Evolutionary conservation across 257 asterid genomes (phyloP), one percentile per base, ranked within the genome.

Genomic region (Scutellaria barbata): DNA sequence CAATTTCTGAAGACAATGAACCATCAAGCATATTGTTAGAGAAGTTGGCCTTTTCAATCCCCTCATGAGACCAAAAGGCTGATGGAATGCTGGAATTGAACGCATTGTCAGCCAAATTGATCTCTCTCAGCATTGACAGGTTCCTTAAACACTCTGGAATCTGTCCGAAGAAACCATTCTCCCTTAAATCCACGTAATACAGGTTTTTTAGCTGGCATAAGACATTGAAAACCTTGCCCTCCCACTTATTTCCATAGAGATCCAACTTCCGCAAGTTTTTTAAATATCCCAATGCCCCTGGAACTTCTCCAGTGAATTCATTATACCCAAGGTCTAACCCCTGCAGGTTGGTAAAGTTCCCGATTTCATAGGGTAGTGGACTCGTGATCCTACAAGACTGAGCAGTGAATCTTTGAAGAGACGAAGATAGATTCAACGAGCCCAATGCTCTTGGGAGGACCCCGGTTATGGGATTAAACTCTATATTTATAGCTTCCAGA

Each of bases 281-380:
- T 6, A 63, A 42, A 63, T 10, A 10, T 42, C 53, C 68, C 0
- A 60, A 7, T 39, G 66, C 4, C 1, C 8, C 7, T 0, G 67
- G 67, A 10, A 62, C 41, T 6, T 5, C 9, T 0, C 66, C 66
- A 0, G 48, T 37, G 0, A 60, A 37, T 4, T 60, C n/a, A 41
- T 62, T 62, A 3, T 1, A 11, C 7, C 7, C 56, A 13, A 45
- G 69, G 12, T 12, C 1, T 12, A 63, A n/a, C 56, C 4, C 0
- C 4, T 45, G 0, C 43, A 63, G 52, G 39, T 7, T 63, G 56
- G 12, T 63, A 0, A 63, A 63, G 69, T 63, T 63, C 42, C 69
- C 57, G 9, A 63, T 20, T 55, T 46, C 30, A 64, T 13, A 4
- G 2, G 70, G 58, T 10, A 64, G 2, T 4, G 30, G 70, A 45